Percentiles rank a stretch among this genome's conserved stretches.
phyloP scores from a whole-genome alignment of 148 eudicot genomes.

The Vaccinium darrowii region DNA sequence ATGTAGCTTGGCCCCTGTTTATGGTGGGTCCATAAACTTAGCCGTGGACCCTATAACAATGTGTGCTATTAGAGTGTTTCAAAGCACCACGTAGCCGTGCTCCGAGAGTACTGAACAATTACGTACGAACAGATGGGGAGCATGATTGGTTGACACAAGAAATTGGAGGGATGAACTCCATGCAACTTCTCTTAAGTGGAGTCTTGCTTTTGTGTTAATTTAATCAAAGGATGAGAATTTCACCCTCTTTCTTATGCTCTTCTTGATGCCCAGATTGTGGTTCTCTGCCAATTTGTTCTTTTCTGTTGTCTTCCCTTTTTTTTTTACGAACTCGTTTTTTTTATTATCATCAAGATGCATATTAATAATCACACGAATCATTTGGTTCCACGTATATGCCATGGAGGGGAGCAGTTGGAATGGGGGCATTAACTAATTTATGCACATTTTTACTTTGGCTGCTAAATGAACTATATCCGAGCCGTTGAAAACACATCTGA shows the following conservation, averaged over 20 bases:
- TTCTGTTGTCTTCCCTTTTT: not conserved
- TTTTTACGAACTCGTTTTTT: not conserved
- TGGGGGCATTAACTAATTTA: not conserved
- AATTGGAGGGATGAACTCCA: constrained; percentile 58
- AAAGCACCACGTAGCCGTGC: too few relatives aligned
- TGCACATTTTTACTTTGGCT: not conserved
- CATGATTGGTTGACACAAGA: constrained; percentile 37
- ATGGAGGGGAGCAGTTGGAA: not conserved
- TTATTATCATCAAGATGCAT: constrained; percentile 5
- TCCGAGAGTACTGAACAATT: too few relatives aligned
- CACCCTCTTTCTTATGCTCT: constrained; percentile 12
- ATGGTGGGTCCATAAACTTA: too few relatives aligned
- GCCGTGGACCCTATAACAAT: too few relatives aligned
- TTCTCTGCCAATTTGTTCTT: constrained; percentile 17
- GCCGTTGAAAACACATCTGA: too few relatives aligned
- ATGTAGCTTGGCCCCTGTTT: too few relatives aligned
- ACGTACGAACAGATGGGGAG: constrained; percentile 1
- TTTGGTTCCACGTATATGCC: constrained; percentile 14
- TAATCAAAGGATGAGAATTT: constrained; percentile 47
- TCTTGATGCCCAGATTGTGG: constrained; percentile 4
- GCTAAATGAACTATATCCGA: not conserved
- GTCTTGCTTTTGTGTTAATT: constrained; percentile 47
- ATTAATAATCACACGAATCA: not conserved
- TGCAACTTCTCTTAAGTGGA: constrained; percentile 62
- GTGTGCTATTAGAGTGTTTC: too few relatives aligned